Percentiles rank a stretch among this genome's conserved stretches.
These are phyloP conservation scores for Phytophthora sp. DNA, from an alignment of 352 stramenopile genomes.

Conservation along the genomic window DNA sequence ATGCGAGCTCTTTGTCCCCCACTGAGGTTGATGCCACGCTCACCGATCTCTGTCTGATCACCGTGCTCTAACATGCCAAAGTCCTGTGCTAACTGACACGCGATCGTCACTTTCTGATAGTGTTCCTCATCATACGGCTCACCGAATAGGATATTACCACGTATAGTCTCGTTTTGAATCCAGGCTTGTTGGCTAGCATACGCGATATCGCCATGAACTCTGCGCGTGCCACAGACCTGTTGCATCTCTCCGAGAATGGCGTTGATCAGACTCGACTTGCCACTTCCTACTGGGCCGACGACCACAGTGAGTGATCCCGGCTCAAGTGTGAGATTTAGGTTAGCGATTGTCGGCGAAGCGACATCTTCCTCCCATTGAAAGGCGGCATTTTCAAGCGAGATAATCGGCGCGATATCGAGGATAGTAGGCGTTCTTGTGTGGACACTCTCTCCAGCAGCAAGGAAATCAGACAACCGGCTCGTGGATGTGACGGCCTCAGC, in stretches of 20 bases:
- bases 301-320: slow-evolving; percentile 51
- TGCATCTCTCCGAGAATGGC: slow-evolving; percentile 60
- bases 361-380: slow-evolving; percentile 34
- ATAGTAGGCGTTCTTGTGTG: slow-evolving; percentile 28
- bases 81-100: slow-evolving; percentile 88
- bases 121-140: slow-evolving; percentile 41
- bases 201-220: slow-evolving; percentile 44
- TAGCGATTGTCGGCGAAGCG: slow-evolving; percentile 9
- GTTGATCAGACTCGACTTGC: slow-evolving; percentile 59
- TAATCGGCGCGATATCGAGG: slow-evolving; percentile 12
- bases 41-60: slow-evolving; percentile 95
- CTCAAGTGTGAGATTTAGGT: slow-evolving; percentile 62
- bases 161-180: slow-evolving; percentile 65
- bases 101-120: slow-evolving; percentile 61
- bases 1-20: slow-evolving; percentile 85
- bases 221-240: slow-evolving; percentile 26
- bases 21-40: slow-evolving; percentile 83
- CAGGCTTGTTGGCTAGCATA: slow-evolving; percentile 47
- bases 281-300: slow-evolving; percentile 55
- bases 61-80: slow-evolving; percentile 76
- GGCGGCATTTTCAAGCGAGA: slow-evolving; percentile 33
- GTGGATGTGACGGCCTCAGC: slow-evolving; percentile 54
- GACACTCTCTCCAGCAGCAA: slow-evolving; percentile 46
- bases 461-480: slow-evolving; percentile 45
- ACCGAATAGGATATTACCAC: slow-evolving; percentile 69